Evolutionary conservation across 768 basidiomycete genomes (phyloP), one percentile per base, ranked within the genome.

Genomic region (Rhizopogon sp.): DNA sequence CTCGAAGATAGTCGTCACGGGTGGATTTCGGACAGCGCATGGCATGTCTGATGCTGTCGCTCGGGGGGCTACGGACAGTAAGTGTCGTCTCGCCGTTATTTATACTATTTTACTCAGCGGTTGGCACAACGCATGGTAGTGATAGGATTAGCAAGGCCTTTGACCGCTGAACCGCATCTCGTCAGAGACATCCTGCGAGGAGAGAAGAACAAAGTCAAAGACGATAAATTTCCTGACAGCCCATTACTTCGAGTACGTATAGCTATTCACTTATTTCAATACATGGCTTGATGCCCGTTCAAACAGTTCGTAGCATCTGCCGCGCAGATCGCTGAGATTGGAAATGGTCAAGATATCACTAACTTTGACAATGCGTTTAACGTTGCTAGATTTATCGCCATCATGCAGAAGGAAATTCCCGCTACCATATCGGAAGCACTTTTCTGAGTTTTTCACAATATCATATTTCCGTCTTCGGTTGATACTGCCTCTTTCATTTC

Each of bases 221-320:
- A 59, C 17, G 60, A 68, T 31, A 63, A 57, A 31, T 53, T 72
- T 2, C 78, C 77, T 16, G 70, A 72, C 8, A 74, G 78, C 11
- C 78, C 67, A 11, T 45, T 68, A 4, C 44, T 71, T 7, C 64
- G 60, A 50, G 68, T 71, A n/a, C 39, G 58, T 52, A 28, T 17
- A 5, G 3, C 9, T 16, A 44, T 29, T n/a, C 52, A 35, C 20
- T 50, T 20, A 1, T 3, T 35, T 37, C 20, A 8, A 37, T 31
- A 16, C 37, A n/a, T 22, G 17, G 14, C 25, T 25, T 43, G 17
- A 47, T 53, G 16, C 35, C 11, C 7, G 7, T 40, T 10, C 17
- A 20, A 35, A 9, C 22, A 69, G 68, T 68, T 70, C n/a, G 68
- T 64, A 28, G 68, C 68, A 11, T 54, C 68, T 20, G 64, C 62